Evolutionary conservation across 1,139 yeast genomes (phyloP).

Genomic region (Pneumocystis jirovecii): DNA sequence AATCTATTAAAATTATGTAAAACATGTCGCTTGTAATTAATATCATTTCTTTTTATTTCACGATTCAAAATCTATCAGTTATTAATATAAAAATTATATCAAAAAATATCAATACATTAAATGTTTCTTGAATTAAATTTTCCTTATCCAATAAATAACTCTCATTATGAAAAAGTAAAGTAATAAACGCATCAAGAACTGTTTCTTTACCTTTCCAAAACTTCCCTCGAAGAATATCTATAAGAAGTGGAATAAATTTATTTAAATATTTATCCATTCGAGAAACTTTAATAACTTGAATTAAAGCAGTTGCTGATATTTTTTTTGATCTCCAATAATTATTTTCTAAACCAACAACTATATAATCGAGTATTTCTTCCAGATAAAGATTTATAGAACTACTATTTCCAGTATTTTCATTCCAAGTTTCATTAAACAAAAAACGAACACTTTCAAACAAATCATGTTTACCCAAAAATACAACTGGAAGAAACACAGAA

Average conservation of each 20-base stretch:
- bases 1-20: conserved; percentile 9
- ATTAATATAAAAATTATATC: conserved; percentile 21
- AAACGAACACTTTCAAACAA: conserved; percentile 28
- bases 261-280: conserved; percentile 12
- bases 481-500: conserved; percentile 56
- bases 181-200: conserved; percentile 55
- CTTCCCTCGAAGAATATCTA: conserved; percentile 58
- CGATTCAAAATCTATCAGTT: conserved; percentile 34
- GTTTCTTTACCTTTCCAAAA: conserved; percentile 82
- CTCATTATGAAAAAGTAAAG: conserved; percentile 24
- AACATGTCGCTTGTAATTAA: conserved; percentile 37
- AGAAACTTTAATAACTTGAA: conserved; percentile 26
- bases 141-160: conserved; percentile 12
- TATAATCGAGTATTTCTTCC: conserved; percentile 47
- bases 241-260: conserved; percentile 39
- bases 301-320: conserved; percentile 56
- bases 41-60: conserved; percentile 58
- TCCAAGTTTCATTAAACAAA: conserved; percentile 57
- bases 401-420: conserved; percentile 59
- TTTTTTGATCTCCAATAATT: conserved; percentile 52
- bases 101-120: not conserved
- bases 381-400: conserved; percentile 59
- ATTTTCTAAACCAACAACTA: conserved; percentile 36
- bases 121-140: conserved; percentile 2
- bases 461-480: conserved; percentile 68